phyloP scores from a whole-genome alignment of 768 basidiomycete genomes.

The Tephrocybe sp. region DNA sequence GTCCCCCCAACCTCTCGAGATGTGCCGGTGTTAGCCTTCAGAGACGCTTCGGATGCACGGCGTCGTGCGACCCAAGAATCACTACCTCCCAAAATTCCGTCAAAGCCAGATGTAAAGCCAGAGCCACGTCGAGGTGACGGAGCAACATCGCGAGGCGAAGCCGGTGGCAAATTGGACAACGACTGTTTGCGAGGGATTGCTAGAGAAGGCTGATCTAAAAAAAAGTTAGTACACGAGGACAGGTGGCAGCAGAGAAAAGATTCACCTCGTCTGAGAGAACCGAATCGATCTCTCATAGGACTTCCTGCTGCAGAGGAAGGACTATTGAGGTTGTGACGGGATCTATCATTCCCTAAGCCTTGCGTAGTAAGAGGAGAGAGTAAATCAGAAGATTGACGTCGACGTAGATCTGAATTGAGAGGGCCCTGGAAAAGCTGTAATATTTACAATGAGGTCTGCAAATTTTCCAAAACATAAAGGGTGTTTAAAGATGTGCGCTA shows the following conservation, averaged over 20 bases:
- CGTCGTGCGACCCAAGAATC: conserved; percentile 70
- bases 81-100: conserved; percentile 65
- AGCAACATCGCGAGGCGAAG: conserved; percentile 56
- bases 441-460: conserved; percentile 22
- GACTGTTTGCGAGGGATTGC: conserved; percentile 66
- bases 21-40: conserved; percentile 37
- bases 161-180: conserved; percentile 54
- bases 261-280: conserved; percentile 62
- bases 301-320: conserved; percentile 41
- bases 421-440: conserved; percentile 75
- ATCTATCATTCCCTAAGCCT: conserved; percentile 48
- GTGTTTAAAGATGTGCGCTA: conserved; percentile 30
- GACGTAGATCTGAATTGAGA: conserved; percentile 85
- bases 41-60: conserved; percentile 54
- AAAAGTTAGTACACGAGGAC: conserved; percentile 16
- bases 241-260: conserved; percentile 1
- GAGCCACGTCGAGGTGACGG: conserved; percentile 69
- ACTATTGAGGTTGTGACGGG: conserved; percentile 50
- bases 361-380: conserved; percentile 57
- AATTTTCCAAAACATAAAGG: conserved; percentile 13
- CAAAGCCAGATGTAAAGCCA: conserved; percentile 59
- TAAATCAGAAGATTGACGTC: conserved; percentile 77
- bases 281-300: conserved; percentile 68
- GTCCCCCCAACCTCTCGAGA: conserved; percentile 33
- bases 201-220: conserved; percentile 56